Percentiles rank a stretch among this genome's conserved stretches.
These are phyloP conservation scores for Scheffersomyces illinoinensis DNA, from an alignment of 1,139 yeast species.

Conservation along the genomic window DNA sequence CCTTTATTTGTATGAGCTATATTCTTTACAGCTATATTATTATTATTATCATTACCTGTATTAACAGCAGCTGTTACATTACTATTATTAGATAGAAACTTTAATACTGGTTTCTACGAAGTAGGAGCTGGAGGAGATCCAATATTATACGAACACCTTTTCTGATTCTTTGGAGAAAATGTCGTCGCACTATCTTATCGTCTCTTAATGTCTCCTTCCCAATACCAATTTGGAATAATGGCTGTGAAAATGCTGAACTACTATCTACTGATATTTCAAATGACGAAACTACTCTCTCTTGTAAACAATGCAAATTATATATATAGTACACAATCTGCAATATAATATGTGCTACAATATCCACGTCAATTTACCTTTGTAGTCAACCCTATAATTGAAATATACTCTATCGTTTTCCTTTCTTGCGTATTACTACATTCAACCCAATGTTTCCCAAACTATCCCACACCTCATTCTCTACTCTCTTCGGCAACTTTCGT, in stretches of 20 bases:
- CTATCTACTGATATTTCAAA: neutral
- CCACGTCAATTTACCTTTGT: neutral
- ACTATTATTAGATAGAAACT: too few relatives aligned
- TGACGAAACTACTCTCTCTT: too few relatives aligned
- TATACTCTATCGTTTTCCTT: constrained; percentile 20
- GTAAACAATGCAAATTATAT: neutral
- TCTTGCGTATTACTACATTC: constrained; percentile 39
- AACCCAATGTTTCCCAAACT: constrained; percentile 57
- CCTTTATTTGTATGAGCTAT: too few relatives aligned
- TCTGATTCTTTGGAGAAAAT: too few relatives aligned
- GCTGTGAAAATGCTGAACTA: neutral
- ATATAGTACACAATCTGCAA: neutral
- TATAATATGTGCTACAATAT: neutral
- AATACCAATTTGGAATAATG: neutral
- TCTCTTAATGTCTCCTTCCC: neutral
- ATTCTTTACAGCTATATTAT: too few relatives aligned
- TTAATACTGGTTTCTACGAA: too few relatives aligned
- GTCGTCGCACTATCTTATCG: neutral
- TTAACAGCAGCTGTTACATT: too few relatives aligned
- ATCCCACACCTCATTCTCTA: constrained; percentile 62
- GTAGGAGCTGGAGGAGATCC: too few relatives aligned
- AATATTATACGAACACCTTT: too few relatives aligned
- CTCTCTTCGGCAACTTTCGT: constrained; percentile 72
- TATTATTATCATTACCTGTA: too few relatives aligned
- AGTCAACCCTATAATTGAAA: neutral